A percentile compares a stretch with the other conserved stretches of the same genome.
Conservation (phyloP, 148 eudicot species). For the Rhododendron williamsianum region DNA sequence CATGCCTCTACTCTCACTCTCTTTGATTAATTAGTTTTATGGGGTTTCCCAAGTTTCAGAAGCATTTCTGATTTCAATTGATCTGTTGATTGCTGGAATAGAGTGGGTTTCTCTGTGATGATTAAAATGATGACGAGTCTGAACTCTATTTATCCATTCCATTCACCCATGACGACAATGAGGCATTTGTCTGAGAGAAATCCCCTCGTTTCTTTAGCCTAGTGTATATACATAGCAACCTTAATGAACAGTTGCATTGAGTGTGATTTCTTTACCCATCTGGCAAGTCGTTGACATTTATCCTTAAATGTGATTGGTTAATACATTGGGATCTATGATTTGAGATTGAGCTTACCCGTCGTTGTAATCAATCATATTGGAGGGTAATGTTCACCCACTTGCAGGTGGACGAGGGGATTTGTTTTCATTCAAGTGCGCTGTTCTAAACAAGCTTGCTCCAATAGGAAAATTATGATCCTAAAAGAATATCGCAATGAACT, state of each 20-base stretch:
- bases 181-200: constrained; percentile 22
- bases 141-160: constrained; percentile 16
- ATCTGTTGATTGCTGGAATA: neutral
- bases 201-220: neutral
- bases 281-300: neutral
- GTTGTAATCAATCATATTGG: neutral
- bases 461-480: no score
- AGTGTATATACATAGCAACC: neutral
- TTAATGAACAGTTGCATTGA: neutral
- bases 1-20: no score
- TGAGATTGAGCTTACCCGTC: neutral
- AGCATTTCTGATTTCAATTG: no score
- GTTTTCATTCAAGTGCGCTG: no score
- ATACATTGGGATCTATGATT: neutral
- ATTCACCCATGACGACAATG: constrained; percentile 12
- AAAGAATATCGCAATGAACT: no score
- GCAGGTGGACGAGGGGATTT: no score
- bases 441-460: no score
- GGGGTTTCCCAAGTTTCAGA: no score
- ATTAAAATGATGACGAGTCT: constrained; percentile 10
- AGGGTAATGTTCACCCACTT: neutral
- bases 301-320: neutral
- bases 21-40: no score
- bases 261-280: neutral
- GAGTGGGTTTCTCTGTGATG: constrained; percentile 11